phyloP scores from a whole-genome alignment of 1,284 basidiomycete genomes.

The Peniophora sp. region DNA sequence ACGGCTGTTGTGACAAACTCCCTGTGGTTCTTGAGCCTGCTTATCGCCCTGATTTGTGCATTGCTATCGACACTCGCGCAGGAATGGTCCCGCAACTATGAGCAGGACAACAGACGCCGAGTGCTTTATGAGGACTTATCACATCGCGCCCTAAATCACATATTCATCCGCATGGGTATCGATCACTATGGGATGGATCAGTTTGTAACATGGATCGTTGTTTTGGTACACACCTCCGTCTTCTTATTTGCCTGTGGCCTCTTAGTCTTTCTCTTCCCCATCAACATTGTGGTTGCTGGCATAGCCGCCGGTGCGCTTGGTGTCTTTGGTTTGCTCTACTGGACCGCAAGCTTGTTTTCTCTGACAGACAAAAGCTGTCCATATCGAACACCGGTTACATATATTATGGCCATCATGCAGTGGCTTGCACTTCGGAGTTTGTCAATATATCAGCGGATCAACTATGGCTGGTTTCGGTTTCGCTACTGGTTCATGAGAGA shows the following conservation, averaged over 20 bases:
- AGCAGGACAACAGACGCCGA: conserved; percentile 23
- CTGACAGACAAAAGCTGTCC: conserved; percentile 27
- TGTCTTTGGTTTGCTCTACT: conserved; percentile 23
- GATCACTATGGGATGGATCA: conserved; percentile 26
- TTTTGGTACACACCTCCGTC: conserved; percentile 30
- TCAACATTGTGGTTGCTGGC: conserved; percentile 23
- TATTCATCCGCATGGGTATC: conserved; percentile 28
- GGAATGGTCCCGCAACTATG: conserved; percentile 17
- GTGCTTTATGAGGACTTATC: conserved; percentile 29
- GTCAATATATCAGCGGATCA: no score
- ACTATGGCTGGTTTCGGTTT: no score
- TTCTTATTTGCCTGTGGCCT: conserved; percentile 34
- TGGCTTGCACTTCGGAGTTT: no score
- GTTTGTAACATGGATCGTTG: conserved; percentile 28
- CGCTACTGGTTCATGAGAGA: no score
- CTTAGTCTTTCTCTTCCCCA: conserved; percentile 26
- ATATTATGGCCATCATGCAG: no score
- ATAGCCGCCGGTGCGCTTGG: conserved; percentile 23
- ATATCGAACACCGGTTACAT: conserved; percentile 30
- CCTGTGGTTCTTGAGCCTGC: conserved; percentile 28
- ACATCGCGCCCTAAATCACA: conserved; percentile 27
- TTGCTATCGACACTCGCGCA: conserved; percentile 17
- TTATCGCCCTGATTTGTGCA: conserved; percentile 18
- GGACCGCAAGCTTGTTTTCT: conserved; percentile 25
- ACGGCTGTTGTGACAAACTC: conserved; percentile 22